Conservation (phyloP, 2,329 filamentous ascomycete species). For the Cadophora sp. region DNA sequence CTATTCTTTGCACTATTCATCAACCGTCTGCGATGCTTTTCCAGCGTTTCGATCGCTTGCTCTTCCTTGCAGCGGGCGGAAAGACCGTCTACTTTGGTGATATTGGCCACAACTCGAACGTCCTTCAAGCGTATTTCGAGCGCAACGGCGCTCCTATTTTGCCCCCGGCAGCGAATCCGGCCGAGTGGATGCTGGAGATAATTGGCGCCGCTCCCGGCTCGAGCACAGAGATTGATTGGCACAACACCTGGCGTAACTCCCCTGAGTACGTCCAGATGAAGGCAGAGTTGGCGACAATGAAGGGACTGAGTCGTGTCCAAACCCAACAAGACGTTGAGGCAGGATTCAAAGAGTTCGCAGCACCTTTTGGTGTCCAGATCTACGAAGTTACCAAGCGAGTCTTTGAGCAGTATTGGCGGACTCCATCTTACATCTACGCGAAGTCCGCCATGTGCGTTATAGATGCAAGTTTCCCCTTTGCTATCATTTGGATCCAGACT, state of each 20-base stretch:
- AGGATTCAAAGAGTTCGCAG: no score
- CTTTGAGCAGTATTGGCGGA: no score
- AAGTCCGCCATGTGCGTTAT: no score
- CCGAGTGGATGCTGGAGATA: conserved; percentile 3
- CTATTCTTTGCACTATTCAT: conserved; percentile 59
- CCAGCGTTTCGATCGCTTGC: conserved; percentile 61
- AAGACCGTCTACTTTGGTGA: conserved; percentile 72
- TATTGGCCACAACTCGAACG: conserved; percentile 53
- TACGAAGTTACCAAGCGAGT: no score
- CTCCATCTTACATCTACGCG: no score
- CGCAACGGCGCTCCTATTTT: background rate
- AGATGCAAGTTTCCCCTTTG: no score
- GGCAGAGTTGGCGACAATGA: no score
- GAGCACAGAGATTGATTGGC: no score
- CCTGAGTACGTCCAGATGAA: background rate
- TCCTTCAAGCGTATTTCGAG: conserved; percentile 1
- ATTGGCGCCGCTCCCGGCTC: background rate
- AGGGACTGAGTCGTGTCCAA: no score
- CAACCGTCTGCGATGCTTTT: conserved; percentile 59
- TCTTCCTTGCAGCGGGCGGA: conserved; percentile 68
- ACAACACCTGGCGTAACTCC: background rate
- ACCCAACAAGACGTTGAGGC: no score
- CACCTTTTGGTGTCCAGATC: no score
- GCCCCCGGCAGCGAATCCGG: background rate
- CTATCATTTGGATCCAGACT: no score